A percentile compares a stretch with the other conserved stretches of the same genome.
Evolutionary conservation across 495 filamentous ascomycete species (phyloP).

Genomic region (Geopyxis carbonaria): DNA sequence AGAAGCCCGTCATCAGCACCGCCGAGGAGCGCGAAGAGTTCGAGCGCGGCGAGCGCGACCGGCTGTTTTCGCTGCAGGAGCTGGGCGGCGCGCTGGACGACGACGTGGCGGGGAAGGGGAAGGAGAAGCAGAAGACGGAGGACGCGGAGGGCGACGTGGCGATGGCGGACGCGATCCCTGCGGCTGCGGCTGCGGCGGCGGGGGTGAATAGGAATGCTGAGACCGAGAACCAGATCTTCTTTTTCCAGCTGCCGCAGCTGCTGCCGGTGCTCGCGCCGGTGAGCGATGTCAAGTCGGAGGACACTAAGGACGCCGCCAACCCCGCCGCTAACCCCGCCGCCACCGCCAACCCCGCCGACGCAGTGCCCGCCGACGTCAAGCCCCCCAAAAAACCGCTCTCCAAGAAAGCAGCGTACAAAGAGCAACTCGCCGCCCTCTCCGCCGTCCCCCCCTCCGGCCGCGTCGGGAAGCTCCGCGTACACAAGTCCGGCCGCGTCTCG

Average conservation of each 20-base stretch:
- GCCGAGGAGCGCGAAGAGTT: constrained; percentile 19
- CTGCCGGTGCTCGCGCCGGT: constrained; percentile 15
- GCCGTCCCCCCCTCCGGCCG: constrained; percentile 18
- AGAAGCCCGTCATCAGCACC: constrained; percentile 6
- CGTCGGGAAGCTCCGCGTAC: constrained; percentile 21
- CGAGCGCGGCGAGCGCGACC: constrained; percentile 17
- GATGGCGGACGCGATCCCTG: constrained; percentile 1
- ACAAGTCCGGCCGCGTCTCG: constrained; percentile 20
- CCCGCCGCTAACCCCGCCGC: constrained; percentile 1
- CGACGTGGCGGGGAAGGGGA: background rate
- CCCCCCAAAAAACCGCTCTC: constrained; percentile 8
- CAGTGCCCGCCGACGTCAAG: background rate
- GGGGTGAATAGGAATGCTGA: constrained; percentile 11
- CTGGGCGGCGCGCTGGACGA: constrained; percentile 9
- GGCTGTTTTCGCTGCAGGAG: constrained; percentile 17
- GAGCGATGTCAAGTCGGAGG: background rate
- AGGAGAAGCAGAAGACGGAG: constrained; percentile 1
- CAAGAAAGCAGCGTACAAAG: constrained; percentile 6
- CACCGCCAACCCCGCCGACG: background rate
- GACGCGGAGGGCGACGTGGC: constrained; percentile 12
- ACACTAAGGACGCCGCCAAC: constrained; percentile 1
- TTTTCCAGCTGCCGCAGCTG: constrained; percentile 23
- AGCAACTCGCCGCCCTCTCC: constrained; percentile 13
- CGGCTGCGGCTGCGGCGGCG: background rate
- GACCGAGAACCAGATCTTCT: constrained; percentile 24